Evolutionary conservation across 768 basidiomycete genomes (phyloP).

Genomic region (Strobilomyces confusus): DNA sequence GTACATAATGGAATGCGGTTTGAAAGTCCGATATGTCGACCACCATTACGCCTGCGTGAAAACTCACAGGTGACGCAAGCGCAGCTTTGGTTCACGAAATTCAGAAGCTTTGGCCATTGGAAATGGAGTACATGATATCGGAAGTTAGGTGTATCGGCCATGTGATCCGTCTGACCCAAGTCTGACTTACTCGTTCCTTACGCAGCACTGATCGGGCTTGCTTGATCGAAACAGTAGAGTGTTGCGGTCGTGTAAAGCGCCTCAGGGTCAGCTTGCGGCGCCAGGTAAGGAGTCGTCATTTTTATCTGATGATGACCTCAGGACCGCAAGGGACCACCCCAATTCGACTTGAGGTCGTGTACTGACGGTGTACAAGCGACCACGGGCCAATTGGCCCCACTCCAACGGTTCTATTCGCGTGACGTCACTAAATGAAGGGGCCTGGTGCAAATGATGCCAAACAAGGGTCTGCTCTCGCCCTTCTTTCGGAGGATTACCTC

Average conservation of each 20-base stretch:
- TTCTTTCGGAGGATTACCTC: background rate
- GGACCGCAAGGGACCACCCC: background rate
- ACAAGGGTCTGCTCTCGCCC: background rate
- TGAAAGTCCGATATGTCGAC: background rate
- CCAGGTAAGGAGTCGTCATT: background rate
- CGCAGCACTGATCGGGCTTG: background rate
- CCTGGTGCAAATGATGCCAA: constrained; percentile 9
- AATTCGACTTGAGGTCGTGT: background rate
- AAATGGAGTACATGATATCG: background rate
- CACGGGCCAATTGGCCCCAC: background rate
- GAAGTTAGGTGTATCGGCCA: background rate
- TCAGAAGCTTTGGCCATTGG: background rate
- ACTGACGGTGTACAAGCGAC: too few relatives aligned
- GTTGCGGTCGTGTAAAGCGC: background rate
- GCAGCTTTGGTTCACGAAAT: background rate
- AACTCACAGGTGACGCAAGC: background rate
- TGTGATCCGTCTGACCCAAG: background rate
- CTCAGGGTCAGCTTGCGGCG: background rate
- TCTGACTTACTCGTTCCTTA: background rate
- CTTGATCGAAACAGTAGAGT: background rate
- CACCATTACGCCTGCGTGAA: background rate
- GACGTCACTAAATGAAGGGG: constrained; percentile 23
- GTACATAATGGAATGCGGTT: background rate
- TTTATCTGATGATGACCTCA: background rate
- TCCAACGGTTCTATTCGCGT: background rate